Evolutionary conservation across 225 moss, liverwort and hornwort species (phyloP), one percentile per base, ranked within the genome.

Genomic region (Lunularia cruciata): DNA sequence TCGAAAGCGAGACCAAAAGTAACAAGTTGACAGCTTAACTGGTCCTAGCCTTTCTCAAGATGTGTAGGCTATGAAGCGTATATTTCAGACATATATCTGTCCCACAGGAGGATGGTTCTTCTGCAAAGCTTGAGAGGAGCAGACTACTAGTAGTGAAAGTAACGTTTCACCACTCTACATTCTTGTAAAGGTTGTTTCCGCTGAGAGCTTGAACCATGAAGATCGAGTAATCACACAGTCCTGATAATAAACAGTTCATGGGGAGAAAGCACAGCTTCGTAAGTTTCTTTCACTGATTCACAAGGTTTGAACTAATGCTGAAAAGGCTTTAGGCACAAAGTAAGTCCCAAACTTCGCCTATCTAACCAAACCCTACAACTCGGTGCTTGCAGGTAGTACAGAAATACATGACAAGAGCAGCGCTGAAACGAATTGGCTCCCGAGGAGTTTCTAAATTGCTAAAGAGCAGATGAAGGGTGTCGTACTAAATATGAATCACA

Each of bases 191-290:
- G 56, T 51, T 70, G 33, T 51, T 70, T 69, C 73, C 63, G 70
- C 51, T 36, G 47, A 19, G 69, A 69, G 30, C 51, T 31, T 16
- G 67, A 45, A 37, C 63, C 71, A 79, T 47, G 62, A 60, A 45
- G 46, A 46, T 19, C 60, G 67, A 72, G 60, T 53, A 63, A 75
- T 28, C 57, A 69, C 19, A 69, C n/a, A 73, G 51, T 34, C 42
- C 52, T 51, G 65, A 79, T 42, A 74, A 74, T 60, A 74, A 54
- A 71, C 45, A 71, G 60, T 51, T 71, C 35, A 53, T 71, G 48
- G 71, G 66, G 70, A 36, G 74, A 55, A 73, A 48, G 66, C 60
- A 67, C 66, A 79, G 56, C 30, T 79, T 65, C 65, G 78, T 53
- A 60, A 70, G 69, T 74, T 74, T 70, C 70, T 73, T 55, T 54